Evolutionary conservation across 2,329 filamentous ascomycete species (phyloP).

Genomic region (Trichoderma sp.): DNA sequence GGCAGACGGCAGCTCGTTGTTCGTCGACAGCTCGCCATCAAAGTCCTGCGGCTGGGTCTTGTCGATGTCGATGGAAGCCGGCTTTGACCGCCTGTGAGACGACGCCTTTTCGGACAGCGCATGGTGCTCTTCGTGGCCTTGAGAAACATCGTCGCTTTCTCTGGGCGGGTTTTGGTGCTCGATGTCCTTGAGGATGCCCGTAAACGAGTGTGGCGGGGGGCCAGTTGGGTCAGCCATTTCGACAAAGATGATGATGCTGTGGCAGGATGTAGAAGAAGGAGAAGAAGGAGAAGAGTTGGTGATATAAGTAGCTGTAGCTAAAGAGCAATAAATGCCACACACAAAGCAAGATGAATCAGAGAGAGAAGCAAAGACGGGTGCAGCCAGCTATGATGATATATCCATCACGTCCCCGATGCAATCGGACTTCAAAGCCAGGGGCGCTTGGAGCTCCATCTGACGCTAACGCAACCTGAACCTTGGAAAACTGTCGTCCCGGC

Average conservation of each 20-base stretch:
- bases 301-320: neutral
- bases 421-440: conserved; percentile 9
- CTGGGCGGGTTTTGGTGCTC: neutral
- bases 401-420: neutral
- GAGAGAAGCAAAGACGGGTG: neutral
- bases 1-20: conserved; percentile 53
- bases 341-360: neutral
- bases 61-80: conserved; percentile 36
- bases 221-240: neutral
- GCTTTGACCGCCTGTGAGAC: conserved; percentile 22
- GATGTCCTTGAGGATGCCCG: conserved; percentile 9
- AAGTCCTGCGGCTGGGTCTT: conserved; percentile 50
- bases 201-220: conserved; percentile 11
- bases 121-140: neutral
- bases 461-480: conserved; percentile 4
- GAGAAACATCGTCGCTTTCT: neutral
- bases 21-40: conserved; percentile 53
- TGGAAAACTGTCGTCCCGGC: neutral
- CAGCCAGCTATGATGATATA: neutral
- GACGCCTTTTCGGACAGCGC: neutral
- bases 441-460: conserved; percentile 7
- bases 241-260: no score
- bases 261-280: neutral
- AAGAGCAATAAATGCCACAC: no score
- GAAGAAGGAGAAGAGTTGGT: neutral